A percentile compares a stretch with the other conserved stretches of the same genome.
Conservation (phyloP, 2,329 filamentous ascomycete genomes). For the Neonectria ditissima region DNA sequence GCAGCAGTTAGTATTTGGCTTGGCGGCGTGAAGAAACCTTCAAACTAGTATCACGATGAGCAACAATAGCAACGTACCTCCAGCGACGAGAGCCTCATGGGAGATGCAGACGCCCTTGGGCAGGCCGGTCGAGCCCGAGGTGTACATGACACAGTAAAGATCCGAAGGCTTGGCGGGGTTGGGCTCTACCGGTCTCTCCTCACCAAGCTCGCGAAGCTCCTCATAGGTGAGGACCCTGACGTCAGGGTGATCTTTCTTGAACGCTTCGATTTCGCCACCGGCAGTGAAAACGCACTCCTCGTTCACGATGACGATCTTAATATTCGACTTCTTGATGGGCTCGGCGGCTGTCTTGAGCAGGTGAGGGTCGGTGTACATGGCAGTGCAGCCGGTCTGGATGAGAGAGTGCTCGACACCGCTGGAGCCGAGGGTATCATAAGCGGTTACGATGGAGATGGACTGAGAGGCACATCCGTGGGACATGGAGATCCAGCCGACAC, state of each 20-base stretch:
- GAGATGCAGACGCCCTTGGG: slow-evolving; percentile 90
- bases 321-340: slow-evolving; percentile 67
- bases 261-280: slow-evolving; percentile 63
- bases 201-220: slow-evolving; percentile 67
- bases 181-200: slow-evolving; percentile 77
- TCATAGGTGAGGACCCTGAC: slow-evolving; percentile 66
- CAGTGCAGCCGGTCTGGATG: slow-evolving; percentile 80
- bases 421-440: slow-evolving; percentile 91
- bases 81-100: slow-evolving; percentile 83
- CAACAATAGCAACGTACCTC: slow-evolving; percentile 58
- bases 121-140: slow-evolving; percentile 88
- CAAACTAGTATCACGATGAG: background rate
- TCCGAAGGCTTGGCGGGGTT: slow-evolving; percentile 80
- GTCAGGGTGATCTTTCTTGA: slow-evolving; percentile 67
- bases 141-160: slow-evolving; percentile 87
- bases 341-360: slow-evolving; percentile 72
- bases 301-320: slow-evolving; percentile 74
- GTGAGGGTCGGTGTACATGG: slow-evolving; percentile 89
- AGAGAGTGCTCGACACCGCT: slow-evolving; percentile 88
- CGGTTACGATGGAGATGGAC: slow-evolving; percentile 91
- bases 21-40: background rate
- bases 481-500: slow-evolving; percentile 84
- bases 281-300: slow-evolving; percentile 65
- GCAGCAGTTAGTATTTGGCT: slow-evolving; percentile 32
- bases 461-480: slow-evolving; percentile 84